phyloP scores from a whole-genome alignment of 2,329 filamentous ascomycete species.

The Phialophora expanda region DNA sequence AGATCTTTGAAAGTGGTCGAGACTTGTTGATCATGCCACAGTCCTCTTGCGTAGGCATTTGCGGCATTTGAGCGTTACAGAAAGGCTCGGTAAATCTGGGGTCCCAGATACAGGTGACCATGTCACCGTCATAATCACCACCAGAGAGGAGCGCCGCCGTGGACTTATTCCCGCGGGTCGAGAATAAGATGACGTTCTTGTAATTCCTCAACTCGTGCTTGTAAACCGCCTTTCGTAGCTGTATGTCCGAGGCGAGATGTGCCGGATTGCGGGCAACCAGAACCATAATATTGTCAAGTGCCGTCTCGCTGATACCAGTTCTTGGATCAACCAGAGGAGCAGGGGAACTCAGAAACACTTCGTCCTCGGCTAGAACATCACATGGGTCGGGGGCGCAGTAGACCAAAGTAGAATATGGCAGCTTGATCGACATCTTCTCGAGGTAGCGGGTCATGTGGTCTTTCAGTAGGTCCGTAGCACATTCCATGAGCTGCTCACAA shows the following conservation, averaged over 20 bases:
- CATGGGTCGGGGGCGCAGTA: conserved; percentile 64
- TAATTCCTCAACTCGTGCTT: conserved; percentile 59
- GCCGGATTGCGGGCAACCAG: conserved; percentile 64
- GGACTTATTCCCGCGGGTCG: conserved; percentile 57
- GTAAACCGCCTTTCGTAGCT: conserved; percentile 57
- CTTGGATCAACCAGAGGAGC: conserved; percentile 48
- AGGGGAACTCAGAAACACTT: conserved; percentile 63
- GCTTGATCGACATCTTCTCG: conserved; percentile 54
- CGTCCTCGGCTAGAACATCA: conserved; percentile 57
- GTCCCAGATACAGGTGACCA: conserved; percentile 67
- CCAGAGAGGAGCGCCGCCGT: conserved; percentile 66
- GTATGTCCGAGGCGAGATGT: conserved; percentile 63
- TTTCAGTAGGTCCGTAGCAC: conserved; percentile 45
- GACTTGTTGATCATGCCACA: conserved; percentile 57
- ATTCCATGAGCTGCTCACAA: conserved; percentile 48
- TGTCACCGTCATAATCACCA: conserved; percentile 70
- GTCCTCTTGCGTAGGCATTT: conserved; percentile 45
- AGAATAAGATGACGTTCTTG: conserved; percentile 64
- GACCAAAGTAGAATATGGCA: conserved; percentile 59
- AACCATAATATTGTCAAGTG: conserved; percentile 57
- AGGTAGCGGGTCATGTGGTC: conserved; percentile 51
- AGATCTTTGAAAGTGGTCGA: conserved; percentile 24
- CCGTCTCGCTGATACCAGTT: conserved; percentile 48
- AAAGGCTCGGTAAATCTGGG: conserved; percentile 58
- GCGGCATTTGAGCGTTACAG: conserved; percentile 55